phyloP scores from a whole-genome alignment of 768 basidiomycete species.

The Kwoniella dendrophila region DNA sequence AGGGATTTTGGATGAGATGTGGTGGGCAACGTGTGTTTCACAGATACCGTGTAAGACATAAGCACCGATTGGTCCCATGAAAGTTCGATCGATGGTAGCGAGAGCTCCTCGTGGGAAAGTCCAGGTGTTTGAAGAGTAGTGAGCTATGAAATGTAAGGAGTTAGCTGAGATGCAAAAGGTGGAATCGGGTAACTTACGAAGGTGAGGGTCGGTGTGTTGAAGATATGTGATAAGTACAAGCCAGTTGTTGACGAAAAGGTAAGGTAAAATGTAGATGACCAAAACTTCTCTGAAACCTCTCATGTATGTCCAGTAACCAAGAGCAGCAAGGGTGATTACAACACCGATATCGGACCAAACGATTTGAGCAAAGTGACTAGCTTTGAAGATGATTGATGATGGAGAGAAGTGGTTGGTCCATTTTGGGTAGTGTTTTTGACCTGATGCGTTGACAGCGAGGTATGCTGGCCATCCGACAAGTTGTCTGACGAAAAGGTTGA shows the following conservation, averaged over 20 bases:
- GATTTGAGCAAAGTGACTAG: constrained; percentile 75
- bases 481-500: constrained; percentile 58
- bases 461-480: constrained; percentile 85
- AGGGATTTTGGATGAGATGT: constrained; percentile 91
- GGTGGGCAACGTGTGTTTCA: constrained; percentile 90
- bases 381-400: constrained; percentile 74
- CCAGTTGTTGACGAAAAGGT: constrained; percentile 80
- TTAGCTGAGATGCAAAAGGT: not conserved
- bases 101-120: constrained; percentile 93
- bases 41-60: constrained; percentile 87
- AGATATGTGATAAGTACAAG: constrained; percentile 94
- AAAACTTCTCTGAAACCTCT: constrained; percentile 74
- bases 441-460: constrained; percentile 77
- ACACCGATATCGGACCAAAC: constrained; percentile 82
- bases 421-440: constrained; percentile 76
- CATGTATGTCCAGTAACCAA: constrained; percentile 64
- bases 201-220: constrained; percentile 93
- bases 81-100: constrained; percentile 79
- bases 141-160: constrained; percentile 57
- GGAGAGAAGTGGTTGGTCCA: constrained; percentile 86
- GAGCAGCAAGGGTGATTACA: constrained; percentile 67
- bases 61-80: constrained; percentile 84
- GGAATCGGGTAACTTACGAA: constrained; percentile 58
- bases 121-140: constrained; percentile 86
- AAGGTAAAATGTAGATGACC: constrained; percentile 80